Conservation (phyloP, 345 rosid genomes). For the Salix udensis region DNA sequence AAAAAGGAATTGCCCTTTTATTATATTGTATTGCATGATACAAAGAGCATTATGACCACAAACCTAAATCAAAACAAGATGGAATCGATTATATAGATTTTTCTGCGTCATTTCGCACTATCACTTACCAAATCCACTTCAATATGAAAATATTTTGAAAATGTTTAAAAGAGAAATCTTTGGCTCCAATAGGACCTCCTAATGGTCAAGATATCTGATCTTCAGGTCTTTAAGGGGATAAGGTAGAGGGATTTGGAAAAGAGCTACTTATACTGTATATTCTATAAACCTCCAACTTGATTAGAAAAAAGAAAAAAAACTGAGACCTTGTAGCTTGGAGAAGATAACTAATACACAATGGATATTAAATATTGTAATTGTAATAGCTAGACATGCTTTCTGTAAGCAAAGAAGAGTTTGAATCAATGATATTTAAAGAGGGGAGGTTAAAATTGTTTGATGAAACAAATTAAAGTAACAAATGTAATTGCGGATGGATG, state of each 20-base stretch:
- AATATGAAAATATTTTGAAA: not conserved
- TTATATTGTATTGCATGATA: too few species aligned
- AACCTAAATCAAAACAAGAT: too few species aligned
- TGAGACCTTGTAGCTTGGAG: too few species aligned
- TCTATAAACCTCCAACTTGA: not conserved
- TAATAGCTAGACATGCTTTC: not conserved
- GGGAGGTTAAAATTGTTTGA: not conserved
- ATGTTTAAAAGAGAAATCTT: not conserved
- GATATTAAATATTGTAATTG: not conserved
- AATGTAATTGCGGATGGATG: constrained; percentile 11
- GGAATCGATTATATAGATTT: not conserved
- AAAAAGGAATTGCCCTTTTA: too few species aligned
- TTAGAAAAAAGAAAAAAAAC: not conserved
- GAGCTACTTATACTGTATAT: not conserved
- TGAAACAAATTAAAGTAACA: not conserved
- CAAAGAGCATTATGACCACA: too few species aligned
- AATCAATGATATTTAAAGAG: not conserved
- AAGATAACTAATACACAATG: not conserved
- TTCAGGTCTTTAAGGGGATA: not conserved
- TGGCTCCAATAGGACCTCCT: not conserved
- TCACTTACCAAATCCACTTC: not conserved
- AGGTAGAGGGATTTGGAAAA: not conserved
- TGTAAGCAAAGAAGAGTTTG: not conserved
- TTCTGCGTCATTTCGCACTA: not conserved
- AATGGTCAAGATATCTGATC: not conserved